Conservation (phyloP, 306 rosid genomes). For the Purshia tridentata region DNA sequence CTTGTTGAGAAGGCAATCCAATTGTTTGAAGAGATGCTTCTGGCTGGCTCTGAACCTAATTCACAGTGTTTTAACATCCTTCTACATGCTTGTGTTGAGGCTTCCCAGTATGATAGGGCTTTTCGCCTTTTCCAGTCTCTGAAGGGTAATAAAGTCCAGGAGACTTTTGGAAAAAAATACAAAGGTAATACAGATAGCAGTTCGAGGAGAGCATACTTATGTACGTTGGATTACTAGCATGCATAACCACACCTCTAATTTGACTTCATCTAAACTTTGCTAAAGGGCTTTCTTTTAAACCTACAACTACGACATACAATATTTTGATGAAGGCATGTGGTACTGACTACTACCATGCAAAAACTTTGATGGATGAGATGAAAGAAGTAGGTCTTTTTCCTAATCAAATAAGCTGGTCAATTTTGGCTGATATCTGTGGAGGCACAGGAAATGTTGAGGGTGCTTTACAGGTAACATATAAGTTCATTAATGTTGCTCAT, state of each 20-base stretch:
- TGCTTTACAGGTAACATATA: conserved; percentile 64
- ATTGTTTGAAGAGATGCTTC: conserved; percentile 88
- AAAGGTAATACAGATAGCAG: conserved; percentile 22
- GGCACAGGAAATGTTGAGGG: conserved; percentile 61
- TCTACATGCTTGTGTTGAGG: conserved; percentile 93
- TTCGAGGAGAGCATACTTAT: conserved; percentile 25
- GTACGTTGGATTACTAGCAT: conserved; percentile 19
- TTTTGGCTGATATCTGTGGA: conserved; percentile 78
- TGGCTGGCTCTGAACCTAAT: conserved; percentile 81
- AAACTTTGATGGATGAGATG: conserved; percentile 82
- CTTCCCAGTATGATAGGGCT: conserved; percentile 89
- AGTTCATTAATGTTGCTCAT: conserved; percentile 12
- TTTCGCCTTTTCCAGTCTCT: conserved; percentile 81
- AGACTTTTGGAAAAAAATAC: conserved; percentile 33
- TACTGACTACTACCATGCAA: conserved; percentile 79
- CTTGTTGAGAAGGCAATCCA: conserved; percentile 78
- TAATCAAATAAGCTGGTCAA: conserved; percentile 86
- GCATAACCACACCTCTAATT: conserved; percentile 40
- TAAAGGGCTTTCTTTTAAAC: conserved; percentile 64
- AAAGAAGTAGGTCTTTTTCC: conserved; percentile 66
- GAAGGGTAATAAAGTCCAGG: conserved; percentile 53
- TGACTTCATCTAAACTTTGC: conserved; percentile 45
- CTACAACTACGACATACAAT: conserved; percentile 80
- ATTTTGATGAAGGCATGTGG: conserved; percentile 95
- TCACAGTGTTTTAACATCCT: conserved; percentile 87